These are phyloP conservation scores for Colletotrichum cereale DNA, from an alignment of 2,329 filamentous ascomycete species.

Conservation along the genomic window DNA sequence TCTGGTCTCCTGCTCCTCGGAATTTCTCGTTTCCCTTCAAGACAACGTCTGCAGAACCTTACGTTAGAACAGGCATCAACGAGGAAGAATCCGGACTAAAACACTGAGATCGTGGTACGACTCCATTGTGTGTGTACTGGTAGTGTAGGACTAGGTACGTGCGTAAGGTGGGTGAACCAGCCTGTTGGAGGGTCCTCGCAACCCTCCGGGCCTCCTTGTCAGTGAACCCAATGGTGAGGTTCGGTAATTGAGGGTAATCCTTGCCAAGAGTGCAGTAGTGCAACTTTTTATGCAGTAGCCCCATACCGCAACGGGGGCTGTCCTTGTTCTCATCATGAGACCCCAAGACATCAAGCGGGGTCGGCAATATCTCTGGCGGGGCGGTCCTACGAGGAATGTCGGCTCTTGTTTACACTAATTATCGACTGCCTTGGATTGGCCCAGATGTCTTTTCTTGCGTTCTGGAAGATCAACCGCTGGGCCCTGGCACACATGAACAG, in stretches of 20 bases:
- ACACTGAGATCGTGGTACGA: conserved; percentile 27
- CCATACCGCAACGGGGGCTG: conserved; percentile 18
- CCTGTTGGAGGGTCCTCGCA: conserved; percentile 9
- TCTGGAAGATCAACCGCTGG: conserved; percentile 10
- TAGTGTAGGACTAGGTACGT: too few species aligned
- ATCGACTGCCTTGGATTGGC: conserved; percentile 24
- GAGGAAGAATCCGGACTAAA: conserved; percentile 21
- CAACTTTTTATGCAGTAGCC: background rate
- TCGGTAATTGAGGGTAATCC: conserved; percentile 19
- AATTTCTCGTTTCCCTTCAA: background rate
- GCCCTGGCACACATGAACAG: background rate
- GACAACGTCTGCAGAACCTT: background rate
- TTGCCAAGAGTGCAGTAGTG: conserved; percentile 37
- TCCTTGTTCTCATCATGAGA: conserved; percentile 33
- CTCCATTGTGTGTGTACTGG: background rate
- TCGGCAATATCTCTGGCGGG: conserved; percentile 33
- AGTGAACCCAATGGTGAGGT: conserved; percentile 36
- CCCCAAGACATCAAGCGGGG: conserved; percentile 26
- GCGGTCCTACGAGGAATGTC: conserved; percentile 4
- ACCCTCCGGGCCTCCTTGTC: conserved; percentile 1
- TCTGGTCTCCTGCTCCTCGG: background rate
- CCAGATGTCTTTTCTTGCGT: conserved; percentile 1
- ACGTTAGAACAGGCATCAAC: conserved; percentile 3
- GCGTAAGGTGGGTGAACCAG: conserved; percentile 31
- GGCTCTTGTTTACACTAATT: background rate